These are phyloP conservation scores for Neckera pumila DNA, from an alignment of 225 moss, liverwort and hornwort genomes.

Conservation along the genomic window DNA sequence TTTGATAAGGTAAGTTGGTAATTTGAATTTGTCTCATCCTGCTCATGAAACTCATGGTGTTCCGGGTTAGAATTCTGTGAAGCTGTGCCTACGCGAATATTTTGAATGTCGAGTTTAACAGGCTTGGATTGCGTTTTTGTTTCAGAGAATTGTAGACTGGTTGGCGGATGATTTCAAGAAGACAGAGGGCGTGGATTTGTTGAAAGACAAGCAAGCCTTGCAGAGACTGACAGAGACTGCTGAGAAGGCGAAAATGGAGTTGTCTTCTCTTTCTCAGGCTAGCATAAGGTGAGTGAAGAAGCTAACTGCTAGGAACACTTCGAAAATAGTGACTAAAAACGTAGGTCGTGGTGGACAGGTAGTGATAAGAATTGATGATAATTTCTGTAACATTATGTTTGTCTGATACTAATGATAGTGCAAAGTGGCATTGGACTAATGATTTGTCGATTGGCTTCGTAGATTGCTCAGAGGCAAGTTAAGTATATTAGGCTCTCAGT, in stretches of 20 bases:
- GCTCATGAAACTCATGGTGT: background rate
- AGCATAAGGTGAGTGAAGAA: slow-evolving; percentile 59
- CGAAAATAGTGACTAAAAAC: background rate
- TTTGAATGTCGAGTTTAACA: too few relatives aligned
- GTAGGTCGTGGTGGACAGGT: too few relatives aligned
- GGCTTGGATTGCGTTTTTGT: background rate
- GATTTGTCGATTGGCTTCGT: too few relatives aligned
- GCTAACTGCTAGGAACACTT: too few relatives aligned
- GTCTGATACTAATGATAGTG: too few relatives aligned
- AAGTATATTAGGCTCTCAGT: too few relatives aligned
- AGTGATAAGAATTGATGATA: too few relatives aligned
- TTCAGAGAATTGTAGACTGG: slow-evolving; percentile 89
- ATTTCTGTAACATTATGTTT: background rate
- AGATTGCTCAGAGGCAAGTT: background rate
- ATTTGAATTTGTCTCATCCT: background rate
- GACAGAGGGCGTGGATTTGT: slow-evolving; percentile 76
- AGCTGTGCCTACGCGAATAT: too few relatives aligned
- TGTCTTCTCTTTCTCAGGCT: slow-evolving; percentile 72
- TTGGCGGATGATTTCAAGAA: slow-evolving; percentile 68
- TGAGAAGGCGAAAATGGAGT: slow-evolving; percentile 93
- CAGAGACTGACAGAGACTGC: slow-evolving; percentile 85
- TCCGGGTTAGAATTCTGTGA: background rate
- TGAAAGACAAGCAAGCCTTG: slow-evolving; percentile 88
- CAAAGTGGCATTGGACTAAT: too few relatives aligned
- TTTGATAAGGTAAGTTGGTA: slow-evolving; percentile 55